Percentiles rank a stretch among this genome's conserved stretches.
Conservation (phyloP, 176 grass and related monocot genomes). For the Hyparrhenia diplandra region DNA sequence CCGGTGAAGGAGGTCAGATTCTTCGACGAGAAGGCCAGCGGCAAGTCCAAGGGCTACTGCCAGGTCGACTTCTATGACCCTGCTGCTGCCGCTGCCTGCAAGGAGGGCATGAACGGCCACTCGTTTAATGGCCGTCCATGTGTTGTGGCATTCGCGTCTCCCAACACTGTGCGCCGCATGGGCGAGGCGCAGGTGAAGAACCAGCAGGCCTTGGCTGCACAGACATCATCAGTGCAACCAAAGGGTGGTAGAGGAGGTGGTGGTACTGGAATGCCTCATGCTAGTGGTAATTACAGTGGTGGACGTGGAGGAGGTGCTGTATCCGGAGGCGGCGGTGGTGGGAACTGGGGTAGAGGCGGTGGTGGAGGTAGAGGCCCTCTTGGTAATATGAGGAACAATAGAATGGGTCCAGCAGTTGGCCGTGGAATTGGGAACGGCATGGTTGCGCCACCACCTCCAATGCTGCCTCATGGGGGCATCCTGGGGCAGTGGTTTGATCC, state of each 20-base stretch:
- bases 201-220: constrained; percentile 43
- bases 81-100: constrained; percentile 41
- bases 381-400: constrained; percentile 66
- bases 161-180: constrained; percentile 52
- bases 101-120: constrained; percentile 78
- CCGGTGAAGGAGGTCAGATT: constrained; percentile 84
- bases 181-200: constrained; percentile 73
- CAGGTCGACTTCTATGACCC: constrained; percentile 80
- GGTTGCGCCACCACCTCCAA: constrained; percentile 57
- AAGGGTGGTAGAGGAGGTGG: constrained; percentile 58
- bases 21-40: constrained; percentile 88
- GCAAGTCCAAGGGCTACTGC: constrained; percentile 92
- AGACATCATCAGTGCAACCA: constrained; percentile 33
- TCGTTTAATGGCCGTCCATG: constrained; percentile 71
- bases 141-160: constrained; percentile 65
- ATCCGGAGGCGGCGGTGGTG: constrained; percentile 35
- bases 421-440: constrained; percentile 65
- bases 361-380: constrained; percentile 51
- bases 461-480: constrained; percentile 67
- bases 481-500: constrained; percentile 83
- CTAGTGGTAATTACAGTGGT: constrained; percentile 52
- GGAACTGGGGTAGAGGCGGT: constrained; percentile 58
- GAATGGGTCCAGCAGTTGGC: constrained; percentile 51
- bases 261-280: constrained; percentile 21
- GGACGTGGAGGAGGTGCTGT: constrained; percentile 35